Evolutionary conservation across 257 asterid species (phyloP).

Genomic region (Petunia axillaris): DNA sequence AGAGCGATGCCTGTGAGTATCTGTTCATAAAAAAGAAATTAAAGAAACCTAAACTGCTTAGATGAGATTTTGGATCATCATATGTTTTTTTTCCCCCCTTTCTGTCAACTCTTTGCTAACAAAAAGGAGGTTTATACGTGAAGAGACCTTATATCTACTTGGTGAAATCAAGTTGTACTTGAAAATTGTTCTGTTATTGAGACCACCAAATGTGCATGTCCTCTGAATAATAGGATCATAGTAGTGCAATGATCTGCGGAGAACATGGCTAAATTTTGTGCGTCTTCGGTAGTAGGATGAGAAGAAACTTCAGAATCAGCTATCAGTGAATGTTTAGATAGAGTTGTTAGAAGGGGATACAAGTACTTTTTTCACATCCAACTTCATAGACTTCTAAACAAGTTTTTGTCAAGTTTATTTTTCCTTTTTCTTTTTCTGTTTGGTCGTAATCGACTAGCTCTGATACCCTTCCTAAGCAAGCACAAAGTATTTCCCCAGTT

Average conservation of each 20-base stretch:
- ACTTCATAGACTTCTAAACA: not conserved
- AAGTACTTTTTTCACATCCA: not conserved
- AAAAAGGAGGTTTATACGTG: not conserved
- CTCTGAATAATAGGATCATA: not conserved
- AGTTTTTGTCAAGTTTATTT: not conserved
- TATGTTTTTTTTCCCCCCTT: not conserved
- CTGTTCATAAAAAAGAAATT: not conserved
- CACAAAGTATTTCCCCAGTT: not conserved
- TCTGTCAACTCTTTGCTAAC: not conserved
- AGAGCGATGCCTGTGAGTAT: slow-evolving; percentile 65
- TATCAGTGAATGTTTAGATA: not conserved
- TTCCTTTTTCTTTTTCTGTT: not conserved
- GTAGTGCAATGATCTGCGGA: not conserved
- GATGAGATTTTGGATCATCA: not conserved
- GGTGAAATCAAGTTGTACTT: not conserved
- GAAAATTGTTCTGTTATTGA: not conserved
- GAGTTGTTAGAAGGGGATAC: slow-evolving; percentile 1
- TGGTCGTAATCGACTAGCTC: not conserved
- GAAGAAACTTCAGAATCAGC: not conserved
- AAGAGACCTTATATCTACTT: not conserved
- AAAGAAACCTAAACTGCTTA: not conserved
- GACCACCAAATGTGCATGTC: not conserved
- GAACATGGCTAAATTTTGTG: not conserved
- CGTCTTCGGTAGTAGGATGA: not conserved
- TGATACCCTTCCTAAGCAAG: not conserved